Evolutionary conservation across 768 basidiomycete species (phyloP).

Genomic region (Hygrophoropsis aurantiaca): DNA sequence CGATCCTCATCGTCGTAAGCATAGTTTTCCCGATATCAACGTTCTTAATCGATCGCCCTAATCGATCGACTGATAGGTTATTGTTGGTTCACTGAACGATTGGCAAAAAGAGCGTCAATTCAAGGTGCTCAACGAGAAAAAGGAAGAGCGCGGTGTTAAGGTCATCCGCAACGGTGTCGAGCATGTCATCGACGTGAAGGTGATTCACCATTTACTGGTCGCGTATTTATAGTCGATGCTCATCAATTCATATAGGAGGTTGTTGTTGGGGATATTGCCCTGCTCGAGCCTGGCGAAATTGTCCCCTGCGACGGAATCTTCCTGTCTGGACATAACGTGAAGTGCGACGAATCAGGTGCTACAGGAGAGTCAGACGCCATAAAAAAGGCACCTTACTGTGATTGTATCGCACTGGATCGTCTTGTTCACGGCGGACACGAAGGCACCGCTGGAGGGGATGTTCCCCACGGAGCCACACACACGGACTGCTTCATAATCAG

Average conservation of each 20-base stretch:
- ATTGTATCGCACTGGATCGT: slow-evolving; percentile 60
- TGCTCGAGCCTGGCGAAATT: slow-evolving; percentile 94
- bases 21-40: background rate
- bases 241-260: slow-evolving; percentile 59
- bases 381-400: slow-evolving; percentile 78
- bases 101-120: slow-evolving; percentile 99
- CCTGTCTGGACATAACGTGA: slow-evolving; percentile 87
- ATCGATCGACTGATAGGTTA: slow-evolving; percentile 47
- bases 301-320: slow-evolving; percentile 96
- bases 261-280: slow-evolving; percentile 89
- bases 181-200: slow-evolving; percentile 78
- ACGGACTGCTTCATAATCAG: slow-evolving; percentile 90
- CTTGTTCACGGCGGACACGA: slow-evolving; percentile 16
- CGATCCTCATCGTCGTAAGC: slow-evolving; percentile 70
- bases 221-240: slow-evolving; percentile 4
- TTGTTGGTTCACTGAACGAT: slow-evolving; percentile 94
- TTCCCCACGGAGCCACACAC: slow-evolving; percentile 43
- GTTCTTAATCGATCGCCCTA: background rate
- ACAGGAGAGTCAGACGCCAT: slow-evolving; percentile 98
- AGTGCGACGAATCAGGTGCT: slow-evolving; percentile 94
- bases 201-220: slow-evolving; percentile 32
- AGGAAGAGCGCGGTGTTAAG: slow-evolving; percentile 90
- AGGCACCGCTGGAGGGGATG: slow-evolving; percentile 25
- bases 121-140: slow-evolving; percentile 86
- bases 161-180: slow-evolving; percentile 74